Conservation (phyloP, 345 rosid genomes). For the Sisymbrium irio region DNA sequence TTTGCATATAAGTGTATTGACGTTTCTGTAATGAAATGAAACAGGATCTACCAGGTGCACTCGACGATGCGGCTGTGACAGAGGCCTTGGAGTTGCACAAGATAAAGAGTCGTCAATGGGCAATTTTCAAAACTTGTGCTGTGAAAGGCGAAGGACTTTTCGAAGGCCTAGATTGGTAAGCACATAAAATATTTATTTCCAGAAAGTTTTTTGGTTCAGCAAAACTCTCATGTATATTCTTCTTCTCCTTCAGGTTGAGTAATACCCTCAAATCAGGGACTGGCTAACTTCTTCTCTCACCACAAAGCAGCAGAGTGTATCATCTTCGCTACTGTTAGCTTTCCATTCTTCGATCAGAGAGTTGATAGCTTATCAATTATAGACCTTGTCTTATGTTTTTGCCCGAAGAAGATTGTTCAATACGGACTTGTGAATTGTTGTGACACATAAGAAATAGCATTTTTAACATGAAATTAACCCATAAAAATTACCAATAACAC, state of each 20-base stretch:
- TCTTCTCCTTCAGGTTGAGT: constrained; percentile 51
- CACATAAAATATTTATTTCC: not conserved
- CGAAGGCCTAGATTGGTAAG: constrained; percentile 66
- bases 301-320: constrained; percentile 3
- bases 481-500: not conserved
- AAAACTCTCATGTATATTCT: not conserved
- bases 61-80: constrained; percentile 58
- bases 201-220: not conserved
- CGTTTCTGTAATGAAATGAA: not conserved
- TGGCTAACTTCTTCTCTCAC: constrained; percentile 15
- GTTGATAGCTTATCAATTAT: not conserved
- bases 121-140: constrained; percentile 68
- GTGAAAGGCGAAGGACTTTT: constrained; percentile 63
- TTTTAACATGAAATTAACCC: not conserved
- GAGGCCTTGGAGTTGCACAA: constrained; percentile 63
- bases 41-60: constrained; percentile 63
- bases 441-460: not conserved
- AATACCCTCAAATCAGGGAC: constrained; percentile 38
- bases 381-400: not conserved
- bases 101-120: constrained; percentile 61
- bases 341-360: not conserved
- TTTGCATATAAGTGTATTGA: not conserved
- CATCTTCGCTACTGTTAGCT: constrained; percentile 12
- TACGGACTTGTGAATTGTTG: constrained; percentile 10
- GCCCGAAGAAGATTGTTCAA: not conserved